Evolutionary conservation across 2,329 filamentous ascomycete species (phyloP), one percentile per base, ranked within the genome.

Genomic region (Fusarium palustre): DNA sequence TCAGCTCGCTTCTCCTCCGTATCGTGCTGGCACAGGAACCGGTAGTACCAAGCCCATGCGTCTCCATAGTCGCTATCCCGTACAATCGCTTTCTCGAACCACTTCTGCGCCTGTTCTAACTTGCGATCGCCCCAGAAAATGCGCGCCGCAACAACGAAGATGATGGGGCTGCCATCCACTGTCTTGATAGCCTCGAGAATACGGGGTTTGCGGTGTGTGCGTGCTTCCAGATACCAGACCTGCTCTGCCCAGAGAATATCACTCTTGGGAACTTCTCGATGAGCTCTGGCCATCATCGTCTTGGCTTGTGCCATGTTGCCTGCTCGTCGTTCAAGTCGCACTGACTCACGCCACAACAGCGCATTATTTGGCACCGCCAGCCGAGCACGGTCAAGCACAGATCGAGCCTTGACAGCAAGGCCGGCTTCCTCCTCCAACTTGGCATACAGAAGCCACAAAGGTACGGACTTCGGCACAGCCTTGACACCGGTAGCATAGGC

Each of bases 41-140:
- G 94, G 80, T 94, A 96, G 80, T 97, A 99, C 95, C 95, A 99
- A 22, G 94, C 95, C 97, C 97, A 99, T 13, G 90, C 92, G 82
- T 99, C 97, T 52, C 96, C 96, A 52, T 89, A 83, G 78, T 98
- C 94, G 36, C 91, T 89, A 76, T 99, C 94, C 15, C 96, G 84
- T 55, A 97, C 85, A 58, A 97, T 90, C 1, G 96, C 96, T 81
- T 97, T 97, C 81, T 97, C 94, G 79, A 99, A 99, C 96, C 96
- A 99, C 69, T 89, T 94, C 80, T 94, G 92, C 4, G 96, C 95
- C 79, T 97, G 97, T 72, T 98, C 96, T 25, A 99, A 85, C 77
- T 91, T 91, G 58, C 96, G 87, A 81, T 99, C 96, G 12, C 88
- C 90, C 96, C 96, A 99, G 82, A 99, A 97, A 71, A 98, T 97